Evolutionary conservation across 768 basidiomycete genomes (phyloP).

Genomic region (Phlebiopsis flavidoalba): DNA sequence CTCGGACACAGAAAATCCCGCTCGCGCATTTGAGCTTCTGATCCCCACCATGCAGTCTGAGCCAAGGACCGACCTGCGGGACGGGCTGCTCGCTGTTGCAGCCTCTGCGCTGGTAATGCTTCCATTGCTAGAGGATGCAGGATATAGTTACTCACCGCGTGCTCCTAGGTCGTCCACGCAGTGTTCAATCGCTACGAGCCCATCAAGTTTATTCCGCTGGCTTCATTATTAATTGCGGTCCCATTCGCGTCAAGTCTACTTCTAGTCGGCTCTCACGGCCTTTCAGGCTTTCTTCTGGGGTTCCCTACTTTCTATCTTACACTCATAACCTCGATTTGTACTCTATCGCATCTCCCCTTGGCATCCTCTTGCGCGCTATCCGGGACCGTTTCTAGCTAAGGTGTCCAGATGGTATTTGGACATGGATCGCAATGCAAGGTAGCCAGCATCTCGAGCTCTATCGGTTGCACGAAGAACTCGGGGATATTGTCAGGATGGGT

Average conservation of each 20-base stretch:
- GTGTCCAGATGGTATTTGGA: constrained; percentile 36
- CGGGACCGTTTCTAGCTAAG: constrained; percentile 41
- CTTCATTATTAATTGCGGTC: background rate
- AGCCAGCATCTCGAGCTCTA: constrained; percentile 27
- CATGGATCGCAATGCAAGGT: constrained; percentile 31
- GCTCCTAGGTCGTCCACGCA: background rate
- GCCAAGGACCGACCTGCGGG: no score
- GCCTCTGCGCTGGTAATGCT: background rate
- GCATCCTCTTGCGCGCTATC: constrained; percentile 47
- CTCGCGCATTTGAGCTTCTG: no score
- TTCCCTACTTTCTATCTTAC: background rate
- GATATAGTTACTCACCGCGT: background rate
- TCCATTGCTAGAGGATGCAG: background rate
- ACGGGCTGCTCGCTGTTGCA: no score
- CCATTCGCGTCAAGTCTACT: background rate
- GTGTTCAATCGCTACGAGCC: constrained; percentile 10
- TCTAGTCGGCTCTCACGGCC: background rate
- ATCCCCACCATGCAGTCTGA: no score
- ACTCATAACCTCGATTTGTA: constrained; percentile 8
- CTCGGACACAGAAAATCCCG: no score
- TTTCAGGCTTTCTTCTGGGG: background rate
- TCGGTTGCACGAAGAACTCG: constrained; percentile 27
- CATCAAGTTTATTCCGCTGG: background rate
- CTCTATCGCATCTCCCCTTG: constrained; percentile 46
- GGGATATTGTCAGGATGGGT: constrained; percentile 34